Conservation (phyloP, 768 basidiomycete species). For the Candolleomyces eurysporus region DNA sequence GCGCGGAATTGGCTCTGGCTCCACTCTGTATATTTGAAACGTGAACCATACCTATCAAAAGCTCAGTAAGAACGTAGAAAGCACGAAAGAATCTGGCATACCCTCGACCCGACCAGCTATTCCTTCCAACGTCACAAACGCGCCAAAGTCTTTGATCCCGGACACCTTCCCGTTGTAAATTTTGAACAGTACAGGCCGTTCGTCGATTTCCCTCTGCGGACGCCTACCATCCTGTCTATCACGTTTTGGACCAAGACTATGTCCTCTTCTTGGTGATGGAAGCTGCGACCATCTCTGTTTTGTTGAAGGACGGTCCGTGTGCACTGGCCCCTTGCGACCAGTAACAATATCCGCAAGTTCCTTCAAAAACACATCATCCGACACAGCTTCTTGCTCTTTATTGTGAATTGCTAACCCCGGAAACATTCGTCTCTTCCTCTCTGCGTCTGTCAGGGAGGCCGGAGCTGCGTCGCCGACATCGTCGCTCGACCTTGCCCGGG, state of each 20-base stretch:
- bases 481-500: conserved; percentile 31
- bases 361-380: conserved; percentile 81
- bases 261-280: conserved; percentile 52
- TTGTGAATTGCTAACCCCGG: conserved; percentile 87
- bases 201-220: conserved; percentile 56
- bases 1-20: conserved; percentile 80
- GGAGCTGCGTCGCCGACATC: conserved; percentile 38
- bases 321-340: conserved; percentile 49
- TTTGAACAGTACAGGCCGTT: conserved; percentile 87
- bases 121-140: conserved; percentile 89
- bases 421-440: conserved; percentile 82
- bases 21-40: conserved; percentile 89
- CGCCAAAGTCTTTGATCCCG: conserved; percentile 92
- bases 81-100: conserved; percentile 26
- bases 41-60: conserved; percentile 85
- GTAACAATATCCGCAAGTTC: conserved; percentile 90
- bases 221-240: conserved; percentile 28
- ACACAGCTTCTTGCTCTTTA: conserved; percentile 54
- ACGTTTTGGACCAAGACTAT: conserved; percentile 34
- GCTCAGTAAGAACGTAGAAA: conserved; percentile 10
- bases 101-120: conserved; percentile 86
- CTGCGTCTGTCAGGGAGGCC: conserved; percentile 53
- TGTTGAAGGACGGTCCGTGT: conserved; percentile 23
- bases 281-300: conserved; percentile 66
- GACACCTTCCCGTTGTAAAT: conserved; percentile 88